Conservation (phyloP, 345 rosid species). For the Raphanus sativus region DNA sequence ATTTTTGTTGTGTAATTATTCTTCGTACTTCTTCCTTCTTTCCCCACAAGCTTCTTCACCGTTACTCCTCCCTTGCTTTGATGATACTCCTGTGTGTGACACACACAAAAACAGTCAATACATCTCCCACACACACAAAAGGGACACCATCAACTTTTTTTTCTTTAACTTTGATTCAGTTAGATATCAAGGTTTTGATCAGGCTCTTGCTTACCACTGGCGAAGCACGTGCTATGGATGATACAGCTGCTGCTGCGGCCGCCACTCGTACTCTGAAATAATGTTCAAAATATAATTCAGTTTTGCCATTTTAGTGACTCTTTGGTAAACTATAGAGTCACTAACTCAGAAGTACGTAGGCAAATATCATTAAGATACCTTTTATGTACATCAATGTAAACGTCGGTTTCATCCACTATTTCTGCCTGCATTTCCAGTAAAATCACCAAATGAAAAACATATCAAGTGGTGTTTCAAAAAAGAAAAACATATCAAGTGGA, state of each 20-base stretch:
- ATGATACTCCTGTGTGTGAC: constrained; percentile 36
- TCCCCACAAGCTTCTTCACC: constrained; percentile 29
- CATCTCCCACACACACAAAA: neutral
- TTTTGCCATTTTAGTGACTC: neutral
- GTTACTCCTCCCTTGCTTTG: constrained; percentile 38
- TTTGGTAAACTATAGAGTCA: neutral
- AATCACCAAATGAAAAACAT: constrained; percentile 18
- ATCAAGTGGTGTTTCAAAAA: too few relatives aligned
- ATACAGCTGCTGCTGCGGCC: constrained; percentile 57
- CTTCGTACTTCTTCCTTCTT: constrained; percentile 20
- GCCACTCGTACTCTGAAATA: constrained; percentile 67
- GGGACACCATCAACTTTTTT: neutral
- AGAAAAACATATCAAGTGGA: neutral
- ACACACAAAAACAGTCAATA: neutral
- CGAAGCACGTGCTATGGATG: constrained; percentile 52
- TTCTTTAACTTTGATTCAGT: neutral
- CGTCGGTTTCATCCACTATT: constrained; percentile 81
- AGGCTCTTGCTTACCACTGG: constrained; percentile 29
- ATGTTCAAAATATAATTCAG: neutral
- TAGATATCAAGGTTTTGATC: neutral
- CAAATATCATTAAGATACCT: constrained; percentile 42
- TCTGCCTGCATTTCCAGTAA: constrained; percentile 55
- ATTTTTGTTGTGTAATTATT: neutral
- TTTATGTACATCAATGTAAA: constrained; percentile 73
- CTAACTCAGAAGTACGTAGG: neutral